Base-by-base conservation (phyloP, 768 basidiomycete species). In the Mycena olivaceomarginata region DNA sequence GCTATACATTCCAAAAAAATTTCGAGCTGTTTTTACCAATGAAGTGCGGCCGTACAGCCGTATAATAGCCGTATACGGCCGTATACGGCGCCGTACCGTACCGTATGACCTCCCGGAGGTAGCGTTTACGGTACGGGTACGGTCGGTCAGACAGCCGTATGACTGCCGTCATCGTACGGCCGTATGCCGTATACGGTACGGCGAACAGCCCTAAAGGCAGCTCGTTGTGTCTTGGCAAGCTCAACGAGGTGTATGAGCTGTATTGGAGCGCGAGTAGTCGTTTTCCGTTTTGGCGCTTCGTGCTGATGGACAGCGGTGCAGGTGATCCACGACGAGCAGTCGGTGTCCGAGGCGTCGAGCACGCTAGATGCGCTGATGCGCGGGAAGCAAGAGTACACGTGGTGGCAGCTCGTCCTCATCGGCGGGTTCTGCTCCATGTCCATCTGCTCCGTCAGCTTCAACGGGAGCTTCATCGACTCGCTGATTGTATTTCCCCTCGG, bases 311-410 rank as follows among this genome's bases (percentile, higher is more conserved):
- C 18, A 41, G 15, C 53, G 53, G n/a, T 37, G 20, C 76, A 94
- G 91, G 96, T 97, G 79, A 96, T 96, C n/a, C 95, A 96, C 79
- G 96, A 97, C 81, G 88, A 92, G 56, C 87, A 94, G 64, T 93
- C 92, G 0, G 96, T 96, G 16, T 92, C 93, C 7, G 92, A 93
- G 41, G 96, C 96, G 1, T 93, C 92, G 2, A 85, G 88, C 20
- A 89, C 91, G 67, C 88, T 97, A n/a, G 94, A 96, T 81, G 82
- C 85, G 43, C 86, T 97, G 69, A 97, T 97, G 96, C 89, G 89
- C 70, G 87, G 91, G 76, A 86, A 89, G 65, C 92, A 93, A 48
- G 80, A 92, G 65, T 95, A 96, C 76, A 87, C 84, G 67, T 88
- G 90, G 82, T 91, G 90, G 88, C 89, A 94, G 82, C 87, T 92